Evolutionary conservation across 2,329 filamentous ascomycete genomes (phyloP).

Genomic region (Fusarium temperatum): DNA sequence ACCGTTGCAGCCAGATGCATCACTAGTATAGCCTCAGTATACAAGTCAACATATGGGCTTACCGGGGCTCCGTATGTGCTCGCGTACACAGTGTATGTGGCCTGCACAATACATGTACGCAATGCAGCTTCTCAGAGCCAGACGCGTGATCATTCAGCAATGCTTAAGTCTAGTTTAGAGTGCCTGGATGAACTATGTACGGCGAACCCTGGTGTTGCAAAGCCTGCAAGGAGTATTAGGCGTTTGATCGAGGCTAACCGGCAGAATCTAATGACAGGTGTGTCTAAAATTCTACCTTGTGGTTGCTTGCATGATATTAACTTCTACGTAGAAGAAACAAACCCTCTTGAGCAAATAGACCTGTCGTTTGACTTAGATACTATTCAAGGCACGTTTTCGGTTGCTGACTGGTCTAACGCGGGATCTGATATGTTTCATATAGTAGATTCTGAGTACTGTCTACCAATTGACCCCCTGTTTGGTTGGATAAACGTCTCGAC

Average conservation of each 20-base stretch:
- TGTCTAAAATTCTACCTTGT: neutral
- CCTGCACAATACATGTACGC: conserved; percentile 6
- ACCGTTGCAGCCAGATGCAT: conserved; percentile 2
- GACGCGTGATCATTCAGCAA: neutral
- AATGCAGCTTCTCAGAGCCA: conserved; percentile 1
- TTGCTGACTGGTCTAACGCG: neutral
- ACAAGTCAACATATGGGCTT: neutral
- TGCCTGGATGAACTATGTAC: conserved; percentile 1
- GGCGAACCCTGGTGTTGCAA: neutral
- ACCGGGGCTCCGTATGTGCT: conserved; percentile 7
- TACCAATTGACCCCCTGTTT: conserved; percentile 2
- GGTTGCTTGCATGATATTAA: neutral
- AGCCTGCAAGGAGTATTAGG: neutral
- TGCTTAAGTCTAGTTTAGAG: neutral
- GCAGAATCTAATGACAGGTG: neutral
- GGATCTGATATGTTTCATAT: neutral
- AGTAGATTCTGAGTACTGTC: neutral
- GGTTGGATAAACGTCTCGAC: conserved; percentile 12
- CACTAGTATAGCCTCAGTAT: neutral
- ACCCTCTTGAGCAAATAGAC: accelerated
- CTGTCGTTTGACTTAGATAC: neutral
- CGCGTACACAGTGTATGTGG: conserved; percentile 5
- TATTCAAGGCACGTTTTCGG: neutral
- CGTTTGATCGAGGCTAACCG: neutral
- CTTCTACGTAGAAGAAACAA: neutral